Percentiles rank a stretch among this genome's conserved stretches.
Evolutionary conservation across 1,139 yeast species (phyloP).

Genomic region (Pichia sp.): DNA sequence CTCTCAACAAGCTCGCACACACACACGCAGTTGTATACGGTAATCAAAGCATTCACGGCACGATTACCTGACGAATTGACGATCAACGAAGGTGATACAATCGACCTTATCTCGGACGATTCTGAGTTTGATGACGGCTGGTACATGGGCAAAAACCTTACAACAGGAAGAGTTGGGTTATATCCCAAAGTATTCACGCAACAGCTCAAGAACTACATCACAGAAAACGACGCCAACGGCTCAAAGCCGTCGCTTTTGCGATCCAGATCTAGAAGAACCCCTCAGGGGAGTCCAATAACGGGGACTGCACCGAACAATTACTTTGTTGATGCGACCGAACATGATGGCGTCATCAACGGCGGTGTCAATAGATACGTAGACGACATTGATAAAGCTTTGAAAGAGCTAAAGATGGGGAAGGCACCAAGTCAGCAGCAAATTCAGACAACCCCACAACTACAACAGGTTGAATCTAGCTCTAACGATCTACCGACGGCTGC

Average conservation of each 20-base stretch:
- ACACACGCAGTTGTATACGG: slow-evolving; percentile 28
- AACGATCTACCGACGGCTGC: no score
- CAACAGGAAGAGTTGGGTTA: slow-evolving; percentile 69
- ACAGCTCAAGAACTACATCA: slow-evolving; percentile 2
- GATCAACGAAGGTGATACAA: slow-evolving; percentile 72
- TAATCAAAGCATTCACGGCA: slow-evolving; percentile 80
- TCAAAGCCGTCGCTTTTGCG: slow-evolving; percentile 34
- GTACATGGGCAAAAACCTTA: slow-evolving; percentile 81
- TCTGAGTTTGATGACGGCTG: slow-evolving; percentile 96
- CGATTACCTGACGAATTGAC: slow-evolving; percentile 86
- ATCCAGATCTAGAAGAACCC: slow-evolving; percentile 50
- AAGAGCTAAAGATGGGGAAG: slow-evolving; percentile 44
- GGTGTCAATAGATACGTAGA: slow-evolving; percentile 44
- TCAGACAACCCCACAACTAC: slow-evolving; percentile 23
- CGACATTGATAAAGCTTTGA: slow-evolving; percentile 80
- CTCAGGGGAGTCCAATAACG: slow-evolving; percentile 25
- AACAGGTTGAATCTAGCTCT: slow-evolving; percentile 38
- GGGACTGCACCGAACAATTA: slow-evolving; percentile 11
- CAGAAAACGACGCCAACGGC: slow-evolving; percentile 8
- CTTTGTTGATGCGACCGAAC: slow-evolving; percentile 11
- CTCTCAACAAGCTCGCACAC: no score
- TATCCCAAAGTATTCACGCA: slow-evolving; percentile 86
- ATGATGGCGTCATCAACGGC: neutral
- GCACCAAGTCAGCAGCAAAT: neutral
- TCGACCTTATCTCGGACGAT: slow-evolving; percentile 89